Conservation (phyloP, 2,329 filamentous ascomycete genomes). For the Arthrobotrys megalospora region DNA sequence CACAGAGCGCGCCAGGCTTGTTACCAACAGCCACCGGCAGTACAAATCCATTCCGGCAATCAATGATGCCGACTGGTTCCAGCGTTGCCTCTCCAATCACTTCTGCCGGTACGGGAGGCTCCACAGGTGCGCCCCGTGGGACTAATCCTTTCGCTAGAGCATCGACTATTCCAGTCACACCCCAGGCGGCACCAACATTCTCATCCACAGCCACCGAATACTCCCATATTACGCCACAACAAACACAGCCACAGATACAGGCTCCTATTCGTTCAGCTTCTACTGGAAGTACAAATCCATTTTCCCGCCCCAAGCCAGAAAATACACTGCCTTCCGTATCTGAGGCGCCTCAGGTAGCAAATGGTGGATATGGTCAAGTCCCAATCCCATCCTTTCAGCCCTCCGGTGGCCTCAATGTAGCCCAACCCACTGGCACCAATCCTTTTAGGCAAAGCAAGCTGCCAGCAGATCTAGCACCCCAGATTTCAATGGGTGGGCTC, state of each 20-base stretch:
- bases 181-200: constrained; percentile 62
- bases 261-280: constrained; percentile 40
- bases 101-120: constrained; percentile 66
- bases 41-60: constrained; percentile 95
- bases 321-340: constrained; percentile 54
- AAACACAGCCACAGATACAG: constrained; percentile 50
- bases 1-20: constrained; percentile 65
- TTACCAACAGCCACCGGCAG: constrained; percentile 72
- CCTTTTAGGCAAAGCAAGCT: constrained; percentile 91
- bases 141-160: constrained; percentile 80
- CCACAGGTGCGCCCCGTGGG: constrained; percentile 72
- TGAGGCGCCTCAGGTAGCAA: constrained; percentile 62
- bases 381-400: constrained; percentile 63
- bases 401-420: constrained; percentile 50
- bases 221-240: constrained; percentile 52
- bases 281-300: constrained; percentile 62
- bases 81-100: constrained; percentile 66
- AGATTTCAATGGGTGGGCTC: constrained; percentile 75
- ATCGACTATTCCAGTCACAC: constrained; percentile 67
- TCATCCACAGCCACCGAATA: constrained; percentile 32
- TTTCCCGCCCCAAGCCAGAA: constrained; percentile 49
- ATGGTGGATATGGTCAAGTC: constrained; percentile 62
- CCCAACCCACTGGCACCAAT: constrained; percentile 71
- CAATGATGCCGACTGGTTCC: constrained; percentile 75
- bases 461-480: constrained; percentile 84